Base-by-base conservation (phyloP, 2,329 filamentous ascomycete genomes). In the Sporothrix luriei region DNA sequence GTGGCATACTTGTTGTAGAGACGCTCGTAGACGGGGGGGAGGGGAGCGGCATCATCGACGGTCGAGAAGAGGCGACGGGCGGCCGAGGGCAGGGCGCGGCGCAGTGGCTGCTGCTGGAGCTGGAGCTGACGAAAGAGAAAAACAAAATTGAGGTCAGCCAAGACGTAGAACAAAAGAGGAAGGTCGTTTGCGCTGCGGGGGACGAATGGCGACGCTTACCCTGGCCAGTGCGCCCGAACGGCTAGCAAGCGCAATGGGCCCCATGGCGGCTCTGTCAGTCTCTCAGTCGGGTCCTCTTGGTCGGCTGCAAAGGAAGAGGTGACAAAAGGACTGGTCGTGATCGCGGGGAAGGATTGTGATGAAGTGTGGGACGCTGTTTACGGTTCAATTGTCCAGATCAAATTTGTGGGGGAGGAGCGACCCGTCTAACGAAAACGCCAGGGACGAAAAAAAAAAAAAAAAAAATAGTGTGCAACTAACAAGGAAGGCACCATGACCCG, bases 11-110 rank as follows among this genome's bases (percentile, higher is more conserved):
- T 91, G 76, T 85, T 86, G 77, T 94, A 85, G 66, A 97, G 90
- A 80, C 90, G 93, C 75, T 90, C 85, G 81, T 97, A 97, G 38
- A 92, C 92, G 61, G 93, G 91, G 21, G 85, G 83, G 54, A 86
- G 81, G 14, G 80, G 76, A 68, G 79, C 77, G 69, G 78, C 78
- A 71, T 77, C 78, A 64, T 73, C 33, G 19, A 73, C 73, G 6
- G 78, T 80, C 59, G 82, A 83, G 72, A 82, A 80, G 66, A 73
- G 72, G 64, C 78, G 76, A 26, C 71, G 70, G 16, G 72, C 69
- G 57, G 78, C 74, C 71, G 72, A 59, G 54, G 78, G 74, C 72
- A 78, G 74, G 66, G 67, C 48, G 24, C 72, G 72, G 68, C 74
- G 77, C 73, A 78, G 71, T 74, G 78, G 76, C 70, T 76, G 76